A percentile compares a stretch with the other conserved stretches of the same genome.
phyloP scores from a whole-genome alignment of 257 asterid species.

The Scutellaria baicalensis region DNA sequence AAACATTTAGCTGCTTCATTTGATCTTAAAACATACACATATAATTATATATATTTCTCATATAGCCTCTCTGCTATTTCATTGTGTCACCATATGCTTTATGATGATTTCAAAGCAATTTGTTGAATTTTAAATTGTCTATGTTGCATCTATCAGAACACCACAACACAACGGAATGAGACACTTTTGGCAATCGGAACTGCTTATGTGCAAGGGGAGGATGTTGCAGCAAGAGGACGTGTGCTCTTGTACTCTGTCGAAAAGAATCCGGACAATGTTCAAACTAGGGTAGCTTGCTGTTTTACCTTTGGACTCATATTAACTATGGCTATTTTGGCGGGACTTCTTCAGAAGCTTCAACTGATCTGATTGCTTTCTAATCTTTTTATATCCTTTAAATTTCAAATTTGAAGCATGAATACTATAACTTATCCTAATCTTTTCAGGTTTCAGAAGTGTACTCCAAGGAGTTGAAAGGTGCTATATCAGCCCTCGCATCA shows the following conservation, averaged over 20 bases:
- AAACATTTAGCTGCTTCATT: constrained; percentile 16
- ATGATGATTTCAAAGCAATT: background rate
- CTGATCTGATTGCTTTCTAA: constrained; percentile 6
- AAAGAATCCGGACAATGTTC: constrained; percentile 52
- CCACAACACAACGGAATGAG: constrained; percentile 71
- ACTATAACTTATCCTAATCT: constrained; percentile 4
- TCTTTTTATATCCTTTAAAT: background rate
- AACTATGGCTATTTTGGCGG: background rate
- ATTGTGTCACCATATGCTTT: background rate
- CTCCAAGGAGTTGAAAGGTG: constrained; percentile 97
- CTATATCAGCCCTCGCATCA: constrained; percentile 96
- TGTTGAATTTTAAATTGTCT: background rate
- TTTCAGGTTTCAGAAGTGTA: constrained; percentile 80
- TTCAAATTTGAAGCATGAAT: constrained; percentile 7
- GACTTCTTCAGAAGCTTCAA: constrained; percentile 13
- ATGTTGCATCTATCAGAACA: constrained; percentile 43
- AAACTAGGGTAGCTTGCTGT: constrained; percentile 45
- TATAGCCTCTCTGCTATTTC: background rate
- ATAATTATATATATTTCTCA: background rate
- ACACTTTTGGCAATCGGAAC: constrained; percentile 96
- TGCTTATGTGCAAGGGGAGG: constrained; percentile 98
- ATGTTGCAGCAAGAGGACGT: constrained; percentile 98
- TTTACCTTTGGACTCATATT: background rate
- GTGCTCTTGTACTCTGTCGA: constrained; percentile 77
- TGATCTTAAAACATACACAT: background rate